Conservation (phyloP, 1,284 basidiomycete species). For the Macrocybe sp. region DNA sequence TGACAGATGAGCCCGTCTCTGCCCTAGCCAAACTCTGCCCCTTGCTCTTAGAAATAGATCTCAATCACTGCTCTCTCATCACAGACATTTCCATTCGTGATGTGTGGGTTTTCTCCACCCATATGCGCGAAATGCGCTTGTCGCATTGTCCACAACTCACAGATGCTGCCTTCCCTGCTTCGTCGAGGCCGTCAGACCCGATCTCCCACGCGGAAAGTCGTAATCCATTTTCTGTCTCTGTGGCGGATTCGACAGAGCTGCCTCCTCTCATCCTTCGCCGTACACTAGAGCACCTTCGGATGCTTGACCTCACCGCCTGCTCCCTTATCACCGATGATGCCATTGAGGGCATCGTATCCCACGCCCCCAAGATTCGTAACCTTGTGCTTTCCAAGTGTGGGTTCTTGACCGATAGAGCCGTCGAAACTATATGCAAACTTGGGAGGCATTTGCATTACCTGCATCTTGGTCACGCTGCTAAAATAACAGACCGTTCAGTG, state of each 20-base stretch:
- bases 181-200: conserved; percentile 35
- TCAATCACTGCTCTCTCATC: conserved; percentile 79
- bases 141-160: conserved; percentile 79
- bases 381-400: conserved; percentile 91
- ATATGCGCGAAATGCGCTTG: conserved; percentile 90
- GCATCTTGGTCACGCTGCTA: conserved; percentile 88
- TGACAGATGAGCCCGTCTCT: conserved; percentile 81
- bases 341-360: conserved; percentile 84
- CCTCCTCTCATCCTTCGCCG: conserved; percentile 59
- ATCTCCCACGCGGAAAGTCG: conserved; percentile 18
- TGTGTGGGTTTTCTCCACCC: conserved; percentile 75
- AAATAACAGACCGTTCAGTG: conserved; percentile 90
- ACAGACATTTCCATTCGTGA: conserved; percentile 79
- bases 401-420: conserved; percentile 79
- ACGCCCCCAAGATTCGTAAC: conserved; percentile 89
- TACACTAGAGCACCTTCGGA: conserved; percentile 77
- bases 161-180: conserved; percentile 83
- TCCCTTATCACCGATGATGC: conserved; percentile 81
- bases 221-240: conserved; percentile 45
- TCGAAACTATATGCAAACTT: conserved; percentile 83
- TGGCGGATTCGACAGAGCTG: conserved; percentile 35
- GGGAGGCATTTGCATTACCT: conserved; percentile 94
- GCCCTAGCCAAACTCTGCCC: conserved; percentile 81
- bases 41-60: conserved; percentile 90
- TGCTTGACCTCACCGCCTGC: conserved; percentile 89